Percentiles rank a stretch among this genome's conserved stretches.
phyloP scores from a whole-genome alignment of 2,329 filamentous ascomycete species.

The Neonectria coccinea region DNA sequence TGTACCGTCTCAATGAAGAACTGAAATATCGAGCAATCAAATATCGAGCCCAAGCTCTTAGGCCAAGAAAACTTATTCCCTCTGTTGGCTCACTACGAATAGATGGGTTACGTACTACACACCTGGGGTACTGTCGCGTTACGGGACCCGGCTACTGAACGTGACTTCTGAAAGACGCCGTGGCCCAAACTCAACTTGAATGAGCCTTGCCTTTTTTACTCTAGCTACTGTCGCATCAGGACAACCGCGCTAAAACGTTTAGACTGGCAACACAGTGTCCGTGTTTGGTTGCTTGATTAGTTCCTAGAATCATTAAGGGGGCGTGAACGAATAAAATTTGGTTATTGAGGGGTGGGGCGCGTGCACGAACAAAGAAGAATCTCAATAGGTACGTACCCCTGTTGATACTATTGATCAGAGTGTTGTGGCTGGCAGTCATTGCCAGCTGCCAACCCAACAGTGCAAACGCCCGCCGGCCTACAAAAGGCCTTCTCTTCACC shows the following conservation, averaged over 20 bases:
- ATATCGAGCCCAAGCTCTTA: neutral
- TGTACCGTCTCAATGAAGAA: too few species aligned
- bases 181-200: neutral
- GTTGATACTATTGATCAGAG: neutral
- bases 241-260: neutral
- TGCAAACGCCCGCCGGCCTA: conserved; percentile 6
- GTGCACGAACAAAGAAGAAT: conserved; percentile 10
- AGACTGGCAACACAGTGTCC: neutral
- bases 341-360: too few species aligned
- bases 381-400: conserved; percentile 17
- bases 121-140: too few species aligned
- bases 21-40: neutral
- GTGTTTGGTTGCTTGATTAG: neutral
- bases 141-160: too few species aligned
- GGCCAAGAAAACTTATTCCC: neutral
- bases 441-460: neutral
- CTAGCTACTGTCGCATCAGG: neutral
- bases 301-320: neutral
- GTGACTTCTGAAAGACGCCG: neutral
- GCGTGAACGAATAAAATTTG: conserved; percentile 3
- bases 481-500: conserved; percentile 17
- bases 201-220: neutral
- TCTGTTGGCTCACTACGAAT: too few species aligned
- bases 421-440: neutral
- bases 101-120: too few species aligned